phyloP scores from a whole-genome alignment of 257 asterid species.

The Forsythia viridissima region DNA sequence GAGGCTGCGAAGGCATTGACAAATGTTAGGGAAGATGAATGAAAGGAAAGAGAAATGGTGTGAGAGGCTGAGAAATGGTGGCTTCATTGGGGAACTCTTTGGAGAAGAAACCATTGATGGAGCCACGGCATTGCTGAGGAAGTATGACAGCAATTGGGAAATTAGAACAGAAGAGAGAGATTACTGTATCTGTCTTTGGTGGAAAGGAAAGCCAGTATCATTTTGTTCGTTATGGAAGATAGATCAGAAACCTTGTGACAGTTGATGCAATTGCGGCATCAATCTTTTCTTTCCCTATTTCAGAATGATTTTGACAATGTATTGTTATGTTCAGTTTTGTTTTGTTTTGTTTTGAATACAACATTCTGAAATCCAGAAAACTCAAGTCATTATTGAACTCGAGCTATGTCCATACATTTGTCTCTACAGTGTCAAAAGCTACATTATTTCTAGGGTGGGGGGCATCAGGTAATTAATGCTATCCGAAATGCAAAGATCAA shows the following conservation, averaged over 20 bases:
- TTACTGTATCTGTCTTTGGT: constrained; percentile 61
- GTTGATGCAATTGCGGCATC: neutral
- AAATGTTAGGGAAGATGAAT: constrained; percentile 61
- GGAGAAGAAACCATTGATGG: constrained; percentile 79
- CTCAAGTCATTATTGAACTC: neutral
- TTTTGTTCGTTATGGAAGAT: constrained; percentile 76
- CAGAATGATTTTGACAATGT: neutral
- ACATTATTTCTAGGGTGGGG: neutral
- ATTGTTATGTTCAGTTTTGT: neutral
- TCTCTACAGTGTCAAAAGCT: neutral
- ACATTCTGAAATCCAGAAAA: neutral
- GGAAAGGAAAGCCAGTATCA: constrained; percentile 87
- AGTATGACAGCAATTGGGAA: constrained; percentile 84
- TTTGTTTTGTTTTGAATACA: neutral
- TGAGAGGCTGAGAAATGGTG: constrained; percentile 64
- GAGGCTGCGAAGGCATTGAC: constrained; percentile 76
- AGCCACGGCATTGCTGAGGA: constrained; percentile 73
- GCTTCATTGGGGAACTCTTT: constrained; percentile 48
- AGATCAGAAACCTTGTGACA: constrained; percentile 20
- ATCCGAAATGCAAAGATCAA: neutral
- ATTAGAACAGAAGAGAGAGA: constrained; percentile 62
- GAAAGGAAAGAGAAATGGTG: constrained; percentile 81
- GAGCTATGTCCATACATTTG: neutral
- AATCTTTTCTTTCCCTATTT: neutral
- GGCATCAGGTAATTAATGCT: neutral